Base-by-base conservation (phyloP, 805 yeast species). In the Cyberlindnera nakhonratchasimensis region DNA sequence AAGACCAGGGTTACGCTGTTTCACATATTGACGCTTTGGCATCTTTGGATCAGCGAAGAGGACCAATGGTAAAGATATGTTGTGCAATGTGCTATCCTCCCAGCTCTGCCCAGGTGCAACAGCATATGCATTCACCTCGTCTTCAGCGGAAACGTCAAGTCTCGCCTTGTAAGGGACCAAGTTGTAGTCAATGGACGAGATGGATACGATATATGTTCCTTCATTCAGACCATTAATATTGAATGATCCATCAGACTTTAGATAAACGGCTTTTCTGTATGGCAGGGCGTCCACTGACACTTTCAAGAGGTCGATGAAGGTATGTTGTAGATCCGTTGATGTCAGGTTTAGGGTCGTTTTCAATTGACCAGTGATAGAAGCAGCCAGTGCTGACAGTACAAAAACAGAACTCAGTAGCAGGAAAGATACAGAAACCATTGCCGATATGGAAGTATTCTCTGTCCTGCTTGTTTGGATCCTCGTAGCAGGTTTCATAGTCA, bases 11-110 rank as follows among this genome's bases (percentile, higher is more conserved):
- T 58, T 54, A 44, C 72, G 61, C 12, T 53, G 42, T 45, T 58
- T 58, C 21, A 66, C 43, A 45, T 67, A 70, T 3, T 46, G 42
- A 33, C 72, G 56, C 11, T 46, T 35, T n/a, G 72, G 71, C 0
- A 48, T 48, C 10, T 51, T 49, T 5, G 55, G 51, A 12, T 62
- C 51, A 13, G 58, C 45, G 6, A 56, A 40, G 9, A 63, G 50
- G 5, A 42, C 41, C 8, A 67, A 39, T 19, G 62, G 60, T 6
- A 42, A 39, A 17, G 50, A 40, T 4, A 57, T 17, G 20, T 40
- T 38, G 1, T 40, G 39, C 1, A 32, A 12, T 3, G 24, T 26
- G 3, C 29, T 16, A 2, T 44, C 43, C 3, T 43, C 41, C 37
- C 48, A 48, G 4, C 36, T 21, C 5, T 46, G 45, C 2, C 50